phyloP scores from a whole-genome alignment of 768 basidiomycete genomes.

The Sarcodon aspratus region DNA sequence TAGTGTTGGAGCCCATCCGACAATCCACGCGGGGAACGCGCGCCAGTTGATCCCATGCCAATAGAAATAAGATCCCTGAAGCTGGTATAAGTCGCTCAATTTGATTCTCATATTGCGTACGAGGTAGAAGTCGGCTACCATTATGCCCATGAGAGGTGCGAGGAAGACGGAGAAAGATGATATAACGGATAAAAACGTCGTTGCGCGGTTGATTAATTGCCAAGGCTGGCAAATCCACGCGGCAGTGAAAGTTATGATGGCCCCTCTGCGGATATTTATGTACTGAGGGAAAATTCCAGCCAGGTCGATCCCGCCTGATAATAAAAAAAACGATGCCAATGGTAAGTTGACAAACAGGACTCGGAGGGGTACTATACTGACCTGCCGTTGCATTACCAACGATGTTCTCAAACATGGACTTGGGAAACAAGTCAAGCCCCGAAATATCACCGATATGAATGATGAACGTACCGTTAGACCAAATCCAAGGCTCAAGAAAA shows the following conservation, averaged over 20 bases:
- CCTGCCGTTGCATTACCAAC: slow-evolving; percentile 12
- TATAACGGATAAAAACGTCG: slow-evolving; percentile 25
- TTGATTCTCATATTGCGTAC: slow-evolving; percentile 9
- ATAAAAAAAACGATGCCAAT: not conserved
- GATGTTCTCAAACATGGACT: slow-evolving; percentile 8
- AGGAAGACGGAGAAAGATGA: slow-evolving; percentile 33
- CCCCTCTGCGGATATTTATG: slow-evolving; percentile 32
- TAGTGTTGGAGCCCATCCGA: slow-evolving; percentile 8
- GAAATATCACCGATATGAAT: not conserved
- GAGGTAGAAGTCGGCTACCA: slow-evolving; percentile 21
- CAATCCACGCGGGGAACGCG: slow-evolving; percentile 11
- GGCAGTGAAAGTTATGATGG: slow-evolving; percentile 27
- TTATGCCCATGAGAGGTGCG: slow-evolving; percentile 30
- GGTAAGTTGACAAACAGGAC: not conserved
- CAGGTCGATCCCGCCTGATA: slow-evolving; percentile 19
- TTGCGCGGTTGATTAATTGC: slow-evolving; percentile 27
- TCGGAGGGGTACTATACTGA: not conserved
- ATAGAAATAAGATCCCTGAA: slow-evolving; percentile 12
- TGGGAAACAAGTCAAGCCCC: not conserved
- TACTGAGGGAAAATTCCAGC: slow-evolving; percentile 28
- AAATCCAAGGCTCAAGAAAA: slow-evolving; percentile 8
- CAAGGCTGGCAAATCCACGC: slow-evolving; percentile 31
- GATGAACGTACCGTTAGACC: not conserved
- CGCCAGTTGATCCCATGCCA: slow-evolving; percentile 14
- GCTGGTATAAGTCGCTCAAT: slow-evolving; percentile 13